phyloP scores from a whole-genome alignment of 257 asterid species.

The Apocynum venetum region DNA sequence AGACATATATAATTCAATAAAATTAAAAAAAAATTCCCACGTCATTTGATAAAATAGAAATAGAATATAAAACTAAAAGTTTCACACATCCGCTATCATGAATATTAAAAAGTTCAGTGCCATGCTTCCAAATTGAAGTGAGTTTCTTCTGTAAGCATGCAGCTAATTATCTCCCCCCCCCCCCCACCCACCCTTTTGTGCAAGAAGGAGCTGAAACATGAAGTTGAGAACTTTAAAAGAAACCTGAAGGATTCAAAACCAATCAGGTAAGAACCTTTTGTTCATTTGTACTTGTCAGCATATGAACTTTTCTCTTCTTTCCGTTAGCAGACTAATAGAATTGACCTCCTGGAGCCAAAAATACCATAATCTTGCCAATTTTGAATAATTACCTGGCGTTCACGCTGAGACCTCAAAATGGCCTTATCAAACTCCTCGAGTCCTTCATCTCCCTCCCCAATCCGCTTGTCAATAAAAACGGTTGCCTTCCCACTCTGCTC shows the following conservation, averaged over 20 bases:
- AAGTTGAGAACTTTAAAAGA: neutral
- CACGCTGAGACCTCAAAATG: conserved; percentile 84
- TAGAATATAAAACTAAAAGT: neutral
- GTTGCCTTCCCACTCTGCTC: conserved; percentile 77
- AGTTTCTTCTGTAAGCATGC: too few relatives aligned
- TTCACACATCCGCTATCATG: neutral
- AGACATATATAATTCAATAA: neutral
- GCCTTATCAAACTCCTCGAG: conserved; percentile 91
- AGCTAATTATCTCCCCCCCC: neutral
- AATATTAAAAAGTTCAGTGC: neutral
- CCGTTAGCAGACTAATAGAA: neutral
- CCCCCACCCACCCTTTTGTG: neutral
- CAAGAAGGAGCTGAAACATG: neutral
- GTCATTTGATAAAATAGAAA: neutral
- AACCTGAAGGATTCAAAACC: neutral
- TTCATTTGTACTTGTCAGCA: neutral
- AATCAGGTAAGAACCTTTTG: neutral
- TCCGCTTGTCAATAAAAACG: conserved; percentile 73
- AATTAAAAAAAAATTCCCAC: too few relatives aligned
- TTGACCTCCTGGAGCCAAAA: neutral
- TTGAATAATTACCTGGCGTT: conserved; percentile 50
- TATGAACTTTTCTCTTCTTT: neutral
- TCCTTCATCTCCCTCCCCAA: conserved; percentile 79
- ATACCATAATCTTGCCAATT: neutral
- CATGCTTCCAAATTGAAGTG: neutral